Conservation (phyloP, 352 stramenopile genomes). For the Globisporangium paddicum region DNA sequence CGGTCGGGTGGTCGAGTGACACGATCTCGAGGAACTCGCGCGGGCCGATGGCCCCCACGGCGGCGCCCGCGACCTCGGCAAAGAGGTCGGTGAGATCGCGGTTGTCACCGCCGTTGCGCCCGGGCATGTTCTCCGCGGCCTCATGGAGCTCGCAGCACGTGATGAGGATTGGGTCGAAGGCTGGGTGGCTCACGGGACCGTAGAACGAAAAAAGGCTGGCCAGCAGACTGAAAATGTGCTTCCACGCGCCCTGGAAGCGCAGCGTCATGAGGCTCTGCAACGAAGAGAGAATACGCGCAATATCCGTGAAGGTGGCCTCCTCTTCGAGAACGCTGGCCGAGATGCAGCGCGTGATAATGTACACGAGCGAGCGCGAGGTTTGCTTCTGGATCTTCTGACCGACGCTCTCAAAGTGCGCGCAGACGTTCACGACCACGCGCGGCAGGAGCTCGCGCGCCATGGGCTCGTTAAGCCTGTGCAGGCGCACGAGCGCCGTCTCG, state of each 20-base stretch:
- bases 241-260: conserved; percentile 79
- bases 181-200: conserved; percentile 40
- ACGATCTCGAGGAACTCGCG: conserved; percentile 70
- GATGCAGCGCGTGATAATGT: conserved; percentile 59
- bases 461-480: conserved; percentile 51
- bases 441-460: conserved; percentile 62
- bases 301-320: conserved; percentile 53
- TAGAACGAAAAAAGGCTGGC: conserved; percentile 74
- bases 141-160: conserved; percentile 80
- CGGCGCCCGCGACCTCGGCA: conserved; percentile 51
- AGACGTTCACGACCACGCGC: conserved; percentile 68
- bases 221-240: conserved; percentile 71
- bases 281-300: conserved; percentile 66
- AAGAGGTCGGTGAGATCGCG: conserved; percentile 52
- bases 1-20: conserved; percentile 59
- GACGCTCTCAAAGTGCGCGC: conserved; percentile 66
- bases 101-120: conserved; percentile 30
- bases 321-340: conserved; percentile 43
- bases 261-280: conserved; percentile 79
- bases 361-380: conserved; percentile 51
- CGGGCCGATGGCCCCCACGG: conserved; percentile 60
- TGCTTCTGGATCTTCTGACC: conserved; percentile 60
- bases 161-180: conserved; percentile 60
- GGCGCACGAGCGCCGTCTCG: conserved; percentile 56
- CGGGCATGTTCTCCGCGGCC: conserved; percentile 63